Conservation (phyloP, 768 basidiomycete genomes). For the Steccherinum ochraceum region DNA sequence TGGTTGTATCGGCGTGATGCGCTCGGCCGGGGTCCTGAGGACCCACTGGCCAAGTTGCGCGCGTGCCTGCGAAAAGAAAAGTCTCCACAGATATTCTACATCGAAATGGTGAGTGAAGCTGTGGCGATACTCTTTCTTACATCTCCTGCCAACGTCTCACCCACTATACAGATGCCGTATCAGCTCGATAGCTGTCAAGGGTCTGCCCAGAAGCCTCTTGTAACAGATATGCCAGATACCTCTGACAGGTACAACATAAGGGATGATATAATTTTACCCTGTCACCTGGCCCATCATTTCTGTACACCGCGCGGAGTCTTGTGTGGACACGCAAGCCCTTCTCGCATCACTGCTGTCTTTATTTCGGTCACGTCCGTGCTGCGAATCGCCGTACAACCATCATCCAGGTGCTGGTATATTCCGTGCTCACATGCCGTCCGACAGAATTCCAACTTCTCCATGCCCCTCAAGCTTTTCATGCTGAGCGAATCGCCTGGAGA, state of each 20-base stretch:
- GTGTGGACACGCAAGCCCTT: too few species aligned
- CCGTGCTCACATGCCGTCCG: neutral
- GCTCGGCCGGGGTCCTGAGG: neutral
- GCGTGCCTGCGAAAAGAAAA: neutral
- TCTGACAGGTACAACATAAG: too few species aligned
- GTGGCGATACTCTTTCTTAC: neutral
- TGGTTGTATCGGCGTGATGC: neutral
- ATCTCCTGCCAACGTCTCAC: neutral
- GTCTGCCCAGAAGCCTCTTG: neutral
- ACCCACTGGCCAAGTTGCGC: neutral
- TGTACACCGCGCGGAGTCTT: too few species aligned
- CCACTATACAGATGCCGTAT: neutral
- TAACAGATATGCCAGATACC: too few species aligned
- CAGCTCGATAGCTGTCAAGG: neutral
- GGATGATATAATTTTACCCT: too few species aligned
- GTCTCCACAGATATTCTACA: neutral
- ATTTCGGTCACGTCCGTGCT: too few species aligned
- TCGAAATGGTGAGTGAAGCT: neutral
- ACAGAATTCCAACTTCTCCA: conserved; percentile 83
- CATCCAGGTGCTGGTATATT: too few species aligned
- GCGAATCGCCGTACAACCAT: too few species aligned
- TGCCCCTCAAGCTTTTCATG: conserved; percentile 67
- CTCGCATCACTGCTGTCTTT: too few species aligned
- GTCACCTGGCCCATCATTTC: too few species aligned
- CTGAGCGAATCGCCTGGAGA: conserved; percentile 81